Evolutionary conservation across 441 rosid genomes (phyloP).

Genomic region (Lepidium campestre): DNA sequence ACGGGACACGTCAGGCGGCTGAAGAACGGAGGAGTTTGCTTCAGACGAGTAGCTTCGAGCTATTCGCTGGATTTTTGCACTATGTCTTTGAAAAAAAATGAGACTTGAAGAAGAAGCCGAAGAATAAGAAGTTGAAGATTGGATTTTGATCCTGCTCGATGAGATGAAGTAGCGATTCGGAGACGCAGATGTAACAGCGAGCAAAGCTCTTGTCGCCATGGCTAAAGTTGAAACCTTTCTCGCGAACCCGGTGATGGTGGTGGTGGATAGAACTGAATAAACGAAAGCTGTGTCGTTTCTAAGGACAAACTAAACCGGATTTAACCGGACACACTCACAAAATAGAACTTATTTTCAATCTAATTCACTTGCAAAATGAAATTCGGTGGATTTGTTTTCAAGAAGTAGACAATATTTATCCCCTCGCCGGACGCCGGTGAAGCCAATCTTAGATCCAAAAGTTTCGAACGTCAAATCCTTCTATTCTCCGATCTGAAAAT

Average conservation of each 20-base stretch:
- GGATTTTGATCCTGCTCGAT: background rate
- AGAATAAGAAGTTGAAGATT: background rate
- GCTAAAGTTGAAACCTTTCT: background rate
- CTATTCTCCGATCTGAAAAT: background rate
- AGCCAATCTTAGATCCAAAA: slow-evolving; percentile 6
- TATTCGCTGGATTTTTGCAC: background rate
- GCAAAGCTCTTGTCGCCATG: slow-evolving; percentile 24
- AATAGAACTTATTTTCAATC: no score
- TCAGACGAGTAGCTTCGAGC: slow-evolving; percentile 25
- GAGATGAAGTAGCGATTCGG: background rate
- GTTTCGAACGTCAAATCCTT: background rate
- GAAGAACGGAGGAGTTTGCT: slow-evolving; percentile 11
- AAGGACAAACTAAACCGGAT: background rate
- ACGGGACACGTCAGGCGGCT: slow-evolving; percentile 50
- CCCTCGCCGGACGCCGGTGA: slow-evolving; percentile 34
- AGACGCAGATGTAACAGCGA: slow-evolving; percentile 9
- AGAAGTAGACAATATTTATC: slow-evolving; percentile 6
- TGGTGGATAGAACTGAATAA: background rate
- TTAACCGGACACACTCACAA: background rate
- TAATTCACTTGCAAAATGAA: background rate
- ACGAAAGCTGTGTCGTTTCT: background rate
- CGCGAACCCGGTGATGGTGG: background rate
- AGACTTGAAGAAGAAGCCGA: background rate
- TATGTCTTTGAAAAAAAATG: background rate
- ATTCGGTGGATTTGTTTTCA: background rate